A percentile compares a stretch with the other conserved stretches of the same genome.
These are phyloP conservation scores for Magnusiomyces clavatus DNA, from an alignment of 1,139 yeast genomes.

Conservation along the genomic window DNA sequence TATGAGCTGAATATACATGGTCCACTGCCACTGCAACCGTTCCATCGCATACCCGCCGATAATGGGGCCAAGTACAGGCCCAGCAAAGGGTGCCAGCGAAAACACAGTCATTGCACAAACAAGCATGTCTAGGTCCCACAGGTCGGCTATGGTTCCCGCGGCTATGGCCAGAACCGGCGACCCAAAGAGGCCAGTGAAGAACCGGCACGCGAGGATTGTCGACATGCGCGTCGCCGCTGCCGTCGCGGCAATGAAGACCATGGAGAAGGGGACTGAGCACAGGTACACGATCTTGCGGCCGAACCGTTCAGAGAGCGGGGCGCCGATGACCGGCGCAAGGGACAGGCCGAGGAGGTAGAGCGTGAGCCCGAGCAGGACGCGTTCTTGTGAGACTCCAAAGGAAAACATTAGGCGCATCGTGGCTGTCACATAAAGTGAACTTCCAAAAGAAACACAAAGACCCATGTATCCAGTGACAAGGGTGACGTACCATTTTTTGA, in stretches of 20 bases:
- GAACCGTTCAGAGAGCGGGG: conserved; percentile 67
- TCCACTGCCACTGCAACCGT: conserved; percentile 24
- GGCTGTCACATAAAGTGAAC: conserved; percentile 8
- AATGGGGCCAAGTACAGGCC: conserved; percentile 35
- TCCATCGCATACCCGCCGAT: conserved; percentile 34
- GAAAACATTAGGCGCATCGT: not conserved
- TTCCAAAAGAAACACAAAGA: conserved; percentile 8
- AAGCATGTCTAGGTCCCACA: conserved; percentile 36
- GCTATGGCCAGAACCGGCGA: conserved; percentile 33
- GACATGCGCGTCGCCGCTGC: conserved; percentile 54
- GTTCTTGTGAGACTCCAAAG: conserved; percentile 5
- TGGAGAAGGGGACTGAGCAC: conserved; percentile 53
- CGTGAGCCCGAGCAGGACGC: conserved; percentile 56
- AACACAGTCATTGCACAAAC: conserved; percentile 36
- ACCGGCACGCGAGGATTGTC: conserved; percentile 29
- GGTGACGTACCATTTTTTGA: conserved; percentile 8
- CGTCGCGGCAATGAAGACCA: conserved; percentile 71
- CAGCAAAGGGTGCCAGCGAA: conserved; percentile 37
- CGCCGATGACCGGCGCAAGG: conserved; percentile 65
- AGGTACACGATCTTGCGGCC: conserved; percentile 63
- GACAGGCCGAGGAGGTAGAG: conserved; percentile 66
- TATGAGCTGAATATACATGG: conserved; percentile 38
- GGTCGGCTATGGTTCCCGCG: conserved; percentile 29
- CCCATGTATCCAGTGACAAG: conserved; percentile 7
- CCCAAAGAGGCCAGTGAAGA: conserved; percentile 38